Percentiles rank a stretch among this genome's conserved stretches.
Evolutionary conservation across 306 rosid species (phyloP).

Genomic region (Fagus sylvatica): DNA sequence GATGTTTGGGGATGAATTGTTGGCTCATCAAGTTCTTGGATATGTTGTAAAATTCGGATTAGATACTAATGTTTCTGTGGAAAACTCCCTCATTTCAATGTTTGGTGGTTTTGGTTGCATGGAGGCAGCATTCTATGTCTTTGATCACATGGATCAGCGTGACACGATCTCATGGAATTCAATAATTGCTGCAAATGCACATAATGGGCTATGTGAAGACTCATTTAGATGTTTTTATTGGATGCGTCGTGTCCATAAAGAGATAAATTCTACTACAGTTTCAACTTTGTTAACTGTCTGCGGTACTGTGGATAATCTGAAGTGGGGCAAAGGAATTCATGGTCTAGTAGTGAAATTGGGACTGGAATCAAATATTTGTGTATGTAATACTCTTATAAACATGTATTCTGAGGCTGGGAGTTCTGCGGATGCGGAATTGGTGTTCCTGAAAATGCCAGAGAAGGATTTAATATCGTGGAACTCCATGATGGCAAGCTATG

Average conservation of each 20-base stretch:
- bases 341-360: slow-evolving; percentile 67
- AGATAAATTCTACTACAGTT: slow-evolving; percentile 57
- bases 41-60: slow-evolving; percentile 65
- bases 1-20: slow-evolving; percentile 49
- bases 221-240: slow-evolving; percentile 50
- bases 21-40: slow-evolving; percentile 77
- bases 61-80: slow-evolving; percentile 62
- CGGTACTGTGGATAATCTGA: slow-evolving; percentile 55
- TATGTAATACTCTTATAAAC: slow-evolving; percentile 72
- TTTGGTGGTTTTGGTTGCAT: slow-evolving; percentile 57
- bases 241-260: slow-evolving; percentile 54
- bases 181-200: slow-evolving; percentile 67
- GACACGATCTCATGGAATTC: slow-evolving; percentile 96
- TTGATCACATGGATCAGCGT: slow-evolving; percentile 62
- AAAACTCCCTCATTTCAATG: slow-evolving; percentile 77
- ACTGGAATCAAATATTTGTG: slow-evolving; percentile 57
- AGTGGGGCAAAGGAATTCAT: slow-evolving; percentile 84
- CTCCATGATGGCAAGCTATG: slow-evolving; percentile 79
- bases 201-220: slow-evolving; percentile 55
- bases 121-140: slow-evolving; percentile 62
- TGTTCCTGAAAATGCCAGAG: slow-evolving; percentile 67
- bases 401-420: slow-evolving; percentile 82
- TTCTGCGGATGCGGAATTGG: slow-evolving; percentile 55
- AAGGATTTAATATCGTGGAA: slow-evolving; percentile 91
- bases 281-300: slow-evolving; percentile 63